Base-by-base conservation (phyloP, 371 early-diverging fungal genomes). In the Haplosporangium sp. region DNA sequence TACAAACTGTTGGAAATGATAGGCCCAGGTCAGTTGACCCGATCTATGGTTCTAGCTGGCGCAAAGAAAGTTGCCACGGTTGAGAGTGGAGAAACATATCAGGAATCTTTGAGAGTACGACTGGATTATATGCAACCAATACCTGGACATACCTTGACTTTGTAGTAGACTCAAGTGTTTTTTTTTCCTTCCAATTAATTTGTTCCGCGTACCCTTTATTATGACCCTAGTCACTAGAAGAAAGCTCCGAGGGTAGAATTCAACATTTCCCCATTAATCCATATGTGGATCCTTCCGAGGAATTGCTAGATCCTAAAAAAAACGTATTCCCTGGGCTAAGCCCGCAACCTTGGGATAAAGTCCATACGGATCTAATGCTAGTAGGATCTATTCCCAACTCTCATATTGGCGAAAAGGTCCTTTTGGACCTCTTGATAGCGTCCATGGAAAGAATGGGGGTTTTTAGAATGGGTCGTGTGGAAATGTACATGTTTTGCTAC, bases 11-110 rank as follows among this genome's bases (percentile, higher is more conserved):
- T 45, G 10, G 45, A 45, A 13, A n/a, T 38, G 35, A 50, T 68
- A 81, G 81, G 81, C 11, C 81, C 81, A 20, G 81, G 81, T 11
- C 81, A 81, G 39, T 42, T 67, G 44, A 81, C 81, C 34, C 61
- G 81, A 56, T 74, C 81, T 10, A 81, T 81, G 81, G 65, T 59
- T 13, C 34, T 81, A 45, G 75, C 69, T 0, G 81, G 81, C 2
- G 81, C 81, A 3, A 81, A 81, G 37, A 81, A 75, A 11, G 27
- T 81, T 39, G 42, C 65, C 19, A 62, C 81, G 3, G 61, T 81
- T 19, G 81, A 81, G 34, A 61, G 47, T 42, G 69, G 65, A 4
- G 71, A 70, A 1, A 35, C 3, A 0, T 79, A 60, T 52, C 71
- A 74, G 15, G 38, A 37, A 3, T 74, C 74, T 27, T 61, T 79